Conservation (phyloP, 192 early-diverging fungal genomes). For the Piromyces sp. region DNA sequence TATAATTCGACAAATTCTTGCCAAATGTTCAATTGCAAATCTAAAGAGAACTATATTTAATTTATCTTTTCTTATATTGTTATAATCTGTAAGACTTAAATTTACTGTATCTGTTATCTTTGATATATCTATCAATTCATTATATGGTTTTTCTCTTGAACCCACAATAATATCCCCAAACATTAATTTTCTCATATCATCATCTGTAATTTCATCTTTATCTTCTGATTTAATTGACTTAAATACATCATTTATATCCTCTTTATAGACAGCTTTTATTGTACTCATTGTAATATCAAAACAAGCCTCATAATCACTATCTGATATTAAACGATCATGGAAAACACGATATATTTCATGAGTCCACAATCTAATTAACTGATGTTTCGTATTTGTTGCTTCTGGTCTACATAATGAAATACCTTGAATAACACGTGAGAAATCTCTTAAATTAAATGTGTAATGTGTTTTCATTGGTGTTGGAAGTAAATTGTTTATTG, state of each 20-base stretch:
- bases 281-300: constrained; percentile 18
- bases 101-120: constrained; percentile 25
- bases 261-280: constrained; percentile 17
- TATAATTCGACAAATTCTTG: constrained; percentile 31
- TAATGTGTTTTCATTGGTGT: constrained; percentile 43
- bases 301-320: constrained; percentile 28
- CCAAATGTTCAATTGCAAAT: constrained; percentile 26
- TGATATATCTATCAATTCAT: constrained; percentile 28
- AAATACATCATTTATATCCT: constrained; percentile 26
- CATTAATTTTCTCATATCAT: constrained; percentile 31
- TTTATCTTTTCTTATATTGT: constrained; percentile 41
- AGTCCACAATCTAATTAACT: constrained; percentile 35
- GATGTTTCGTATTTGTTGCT: constrained; percentile 11
- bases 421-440: constrained; percentile 35
- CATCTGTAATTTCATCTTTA: neutral
- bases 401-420: constrained; percentile 23
- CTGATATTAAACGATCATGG: constrained; percentile 35
- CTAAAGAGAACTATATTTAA: constrained; percentile 39
- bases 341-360: constrained; percentile 40
- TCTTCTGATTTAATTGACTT: neutral
- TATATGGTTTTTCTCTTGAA: constrained; percentile 15
- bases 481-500: constrained; percentile 31
- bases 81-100: constrained; percentile 28
- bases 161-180: constrained; percentile 30
- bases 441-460: constrained; percentile 41